phyloP scores from a whole-genome alignment of 495 filamentous ascomycete species.

The Talaromyces ruber region DNA sequence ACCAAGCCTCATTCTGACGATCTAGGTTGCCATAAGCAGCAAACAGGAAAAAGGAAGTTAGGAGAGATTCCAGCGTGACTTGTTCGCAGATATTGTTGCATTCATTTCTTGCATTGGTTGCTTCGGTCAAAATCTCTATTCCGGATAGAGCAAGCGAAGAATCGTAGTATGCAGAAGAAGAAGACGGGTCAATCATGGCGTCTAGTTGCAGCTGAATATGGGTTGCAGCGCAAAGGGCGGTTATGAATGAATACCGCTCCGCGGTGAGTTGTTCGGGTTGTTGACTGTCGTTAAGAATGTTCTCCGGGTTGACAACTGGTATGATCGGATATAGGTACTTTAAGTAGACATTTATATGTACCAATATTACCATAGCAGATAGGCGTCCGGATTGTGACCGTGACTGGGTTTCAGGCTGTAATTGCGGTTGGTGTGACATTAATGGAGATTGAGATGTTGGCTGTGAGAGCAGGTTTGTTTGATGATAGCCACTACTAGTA shows the following conservation, averaged over 20 bases:
- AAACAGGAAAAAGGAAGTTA: slow-evolving; percentile 77
- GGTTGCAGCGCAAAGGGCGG: slow-evolving; percentile 73
- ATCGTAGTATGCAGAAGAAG: slow-evolving; percentile 39
- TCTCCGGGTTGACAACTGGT: slow-evolving; percentile 66
- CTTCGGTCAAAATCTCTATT: slow-evolving; percentile 60
- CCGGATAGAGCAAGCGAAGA: slow-evolving; percentile 33
- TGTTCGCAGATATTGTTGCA: slow-evolving; percentile 60
- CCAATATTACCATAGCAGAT: slow-evolving; percentile 27
- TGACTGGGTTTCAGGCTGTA: neutral
- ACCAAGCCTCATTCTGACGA: slow-evolving; percentile 47
- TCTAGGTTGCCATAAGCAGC: slow-evolving; percentile 63
- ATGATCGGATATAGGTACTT: slow-evolving; percentile 72
- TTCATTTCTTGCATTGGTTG: slow-evolving; percentile 63
- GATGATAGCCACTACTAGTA: slow-evolving; percentile 2
- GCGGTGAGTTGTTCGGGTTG: slow-evolving; percentile 46
- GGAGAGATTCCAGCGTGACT: slow-evolving; percentile 54
- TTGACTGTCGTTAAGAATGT: slow-evolving; percentile 56
- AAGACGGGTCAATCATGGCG: slow-evolving; percentile 42
- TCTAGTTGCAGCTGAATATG: slow-evolving; percentile 66
- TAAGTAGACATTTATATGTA: slow-evolving; percentile 35
- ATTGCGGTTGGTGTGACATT: neutral
- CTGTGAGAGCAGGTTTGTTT: slow-evolving; percentile 5
- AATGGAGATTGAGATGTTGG: neutral
- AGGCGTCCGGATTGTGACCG: slow-evolving; percentile 17
- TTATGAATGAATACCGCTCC: slow-evolving; percentile 71